A percentile compares a stretch with the other conserved stretches of the same genome.
These are phyloP conservation scores for Dioscorea zingiberensis DNA, from an alignment of 106 monocot species.

Conservation along the genomic window DNA sequence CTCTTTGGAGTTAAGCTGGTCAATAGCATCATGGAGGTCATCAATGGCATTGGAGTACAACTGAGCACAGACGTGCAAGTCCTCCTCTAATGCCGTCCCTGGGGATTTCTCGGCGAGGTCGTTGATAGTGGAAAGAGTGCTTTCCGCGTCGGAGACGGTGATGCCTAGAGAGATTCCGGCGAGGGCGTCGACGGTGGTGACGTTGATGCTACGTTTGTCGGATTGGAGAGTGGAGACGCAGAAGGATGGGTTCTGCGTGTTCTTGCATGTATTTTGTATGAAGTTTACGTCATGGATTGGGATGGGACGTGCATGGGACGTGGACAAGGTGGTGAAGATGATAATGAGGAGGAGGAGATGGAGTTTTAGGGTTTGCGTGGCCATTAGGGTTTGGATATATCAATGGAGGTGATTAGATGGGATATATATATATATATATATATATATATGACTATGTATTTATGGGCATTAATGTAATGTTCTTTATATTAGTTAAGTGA, in stretches of 20 bases:
- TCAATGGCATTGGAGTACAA: slow-evolving; percentile 1
- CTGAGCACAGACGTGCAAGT: neutral
- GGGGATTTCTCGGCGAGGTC: neutral
- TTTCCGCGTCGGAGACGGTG: neutral
- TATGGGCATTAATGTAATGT: no score
- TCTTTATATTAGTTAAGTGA: no score
- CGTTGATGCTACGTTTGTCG: neutral
- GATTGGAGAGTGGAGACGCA: neutral
- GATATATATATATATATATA: no score
- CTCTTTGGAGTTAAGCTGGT: neutral
- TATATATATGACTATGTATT: no score
- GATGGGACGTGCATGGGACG: no score
- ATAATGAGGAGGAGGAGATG: no score
- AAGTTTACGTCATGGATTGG: slow-evolving; percentile 1
- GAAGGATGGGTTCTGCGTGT: neutral
- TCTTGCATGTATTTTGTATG: neutral
- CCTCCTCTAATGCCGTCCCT: slow-evolving; percentile 1
- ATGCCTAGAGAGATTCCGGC: neutral
- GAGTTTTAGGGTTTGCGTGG: no score
- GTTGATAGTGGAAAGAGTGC: neutral
- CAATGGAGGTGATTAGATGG: no score
- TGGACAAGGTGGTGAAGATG: no score
- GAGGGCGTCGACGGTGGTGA: neutral
- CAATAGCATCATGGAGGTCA: neutral
- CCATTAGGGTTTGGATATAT: no score